Conservation (phyloP, 2,329 filamentous ascomycete species). For the Fusarium compactum region DNA sequence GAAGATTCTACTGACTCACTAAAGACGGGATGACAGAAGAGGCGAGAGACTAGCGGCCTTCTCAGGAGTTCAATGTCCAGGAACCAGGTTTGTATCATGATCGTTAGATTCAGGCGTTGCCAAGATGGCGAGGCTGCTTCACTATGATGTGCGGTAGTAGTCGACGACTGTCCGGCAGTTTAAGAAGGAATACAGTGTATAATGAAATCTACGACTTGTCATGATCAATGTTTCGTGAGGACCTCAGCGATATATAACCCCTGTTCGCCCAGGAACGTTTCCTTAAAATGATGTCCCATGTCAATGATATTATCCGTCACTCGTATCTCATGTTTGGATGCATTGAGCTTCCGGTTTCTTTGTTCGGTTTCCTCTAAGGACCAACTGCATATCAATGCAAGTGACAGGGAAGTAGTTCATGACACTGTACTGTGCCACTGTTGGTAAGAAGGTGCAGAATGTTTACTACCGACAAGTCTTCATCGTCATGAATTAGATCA, state of each 20-base stretch:
- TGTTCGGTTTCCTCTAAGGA: background rate
- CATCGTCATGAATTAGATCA: constrained; percentile 27
- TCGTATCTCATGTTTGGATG: background rate
- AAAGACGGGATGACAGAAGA: constrained; percentile 24
- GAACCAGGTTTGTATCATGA: constrained; percentile 1
- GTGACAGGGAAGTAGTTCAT: constrained; percentile 18
- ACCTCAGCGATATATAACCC: background rate
- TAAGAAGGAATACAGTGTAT: background rate
- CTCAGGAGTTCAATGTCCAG: constrained; percentile 17
- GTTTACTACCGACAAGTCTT: constrained; percentile 3
- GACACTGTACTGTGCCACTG: constrained; percentile 17
- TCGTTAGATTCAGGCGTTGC: background rate
- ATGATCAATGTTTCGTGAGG: background rate
- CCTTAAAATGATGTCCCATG: background rate
- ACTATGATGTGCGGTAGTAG: background rate
- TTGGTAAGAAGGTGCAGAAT: background rate
- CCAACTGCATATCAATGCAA: constrained; percentile 6
- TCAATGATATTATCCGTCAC: background rate
- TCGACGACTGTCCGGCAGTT: background rate
- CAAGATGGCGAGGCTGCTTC: constrained; percentile 4
- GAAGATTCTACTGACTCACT: constrained; percentile 13
- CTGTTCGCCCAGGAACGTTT: background rate
- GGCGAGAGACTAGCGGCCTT: background rate
- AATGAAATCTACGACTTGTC: background rate
- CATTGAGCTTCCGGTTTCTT: background rate